A percentile compares a stretch with the other conserved stretches of the same genome.
phyloP scores from a whole-genome alignment of 805 yeast species.

The Starmerella sp. region DNA sequence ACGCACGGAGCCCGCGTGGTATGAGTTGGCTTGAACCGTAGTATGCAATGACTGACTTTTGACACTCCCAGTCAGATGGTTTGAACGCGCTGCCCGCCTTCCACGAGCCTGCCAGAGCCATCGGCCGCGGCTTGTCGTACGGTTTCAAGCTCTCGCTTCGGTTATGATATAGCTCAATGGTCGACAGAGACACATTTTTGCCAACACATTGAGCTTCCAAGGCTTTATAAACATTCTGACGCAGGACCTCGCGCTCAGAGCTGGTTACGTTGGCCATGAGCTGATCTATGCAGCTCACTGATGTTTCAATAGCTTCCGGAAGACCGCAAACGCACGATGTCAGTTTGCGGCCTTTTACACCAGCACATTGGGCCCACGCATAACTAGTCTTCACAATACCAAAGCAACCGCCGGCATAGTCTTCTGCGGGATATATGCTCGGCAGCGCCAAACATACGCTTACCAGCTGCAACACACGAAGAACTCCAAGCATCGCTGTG shows the following conservation, averaged over 20 bases:
- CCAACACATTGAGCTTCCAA: background rate
- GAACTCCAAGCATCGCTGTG: too few species aligned
- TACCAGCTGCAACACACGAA: background rate
- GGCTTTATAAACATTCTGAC: background rate
- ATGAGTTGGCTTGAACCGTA: too few species aligned
- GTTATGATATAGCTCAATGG: background rate
- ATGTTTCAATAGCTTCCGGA: background rate
- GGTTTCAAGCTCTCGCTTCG: background rate
- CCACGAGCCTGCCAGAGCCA: background rate
- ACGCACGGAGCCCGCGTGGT: background rate
- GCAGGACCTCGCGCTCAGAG: background rate
- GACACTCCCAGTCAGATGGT: background rate
- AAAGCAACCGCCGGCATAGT: background rate
- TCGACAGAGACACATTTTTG: background rate
- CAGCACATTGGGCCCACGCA: background rate
- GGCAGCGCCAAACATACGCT: background rate
- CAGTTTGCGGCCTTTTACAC: background rate
- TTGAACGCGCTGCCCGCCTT: background rate
- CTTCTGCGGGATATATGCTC: background rate
- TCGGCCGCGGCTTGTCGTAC: background rate
- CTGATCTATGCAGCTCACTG: background rate
- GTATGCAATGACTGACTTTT: background rate
- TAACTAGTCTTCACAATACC: background rate
- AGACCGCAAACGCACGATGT: background rate
- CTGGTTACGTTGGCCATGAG: background rate